phyloP scores from a whole-genome alignment of 805 yeast species.

The Saccharomyces jurei region DNA sequence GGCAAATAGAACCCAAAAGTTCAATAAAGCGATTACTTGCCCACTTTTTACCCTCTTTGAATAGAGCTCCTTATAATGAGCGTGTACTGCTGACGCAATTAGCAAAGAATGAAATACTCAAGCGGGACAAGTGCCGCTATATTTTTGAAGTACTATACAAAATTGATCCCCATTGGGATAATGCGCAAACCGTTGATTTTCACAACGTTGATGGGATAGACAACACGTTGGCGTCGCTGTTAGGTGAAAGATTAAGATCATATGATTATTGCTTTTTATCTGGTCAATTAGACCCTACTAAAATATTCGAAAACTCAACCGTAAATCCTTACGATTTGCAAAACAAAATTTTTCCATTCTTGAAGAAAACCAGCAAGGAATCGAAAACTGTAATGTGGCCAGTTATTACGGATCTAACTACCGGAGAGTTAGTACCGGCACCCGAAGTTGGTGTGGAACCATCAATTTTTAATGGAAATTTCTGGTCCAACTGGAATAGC shows the following conservation, averaged over 20 bases:
- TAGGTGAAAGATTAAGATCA: conserved; percentile 24
- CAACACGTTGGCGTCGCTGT: conserved; percentile 12
- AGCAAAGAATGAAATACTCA: background rate
- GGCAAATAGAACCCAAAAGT: background rate
- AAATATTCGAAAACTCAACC: conserved; percentile 9
- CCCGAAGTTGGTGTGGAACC: conserved; percentile 3
- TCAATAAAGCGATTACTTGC: background rate
- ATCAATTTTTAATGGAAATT: conserved; percentile 11
- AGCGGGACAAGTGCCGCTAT: conserved; percentile 15
- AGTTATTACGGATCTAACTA: conserved; percentile 8
- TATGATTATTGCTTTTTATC: conserved; percentile 24
- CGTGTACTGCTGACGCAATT: background rate
- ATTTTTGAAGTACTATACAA: conserved; percentile 15
- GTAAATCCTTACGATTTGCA: conserved; percentile 11
- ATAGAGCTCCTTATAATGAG: background rate
- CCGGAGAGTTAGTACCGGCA: conserved; percentile 3
- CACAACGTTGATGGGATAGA: conserved; percentile 14
- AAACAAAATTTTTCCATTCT: conserved; percentile 24
- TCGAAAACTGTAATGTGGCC: conserved; percentile 17
- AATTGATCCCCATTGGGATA: conserved; percentile 17
- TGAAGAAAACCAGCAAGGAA: conserved; percentile 5
- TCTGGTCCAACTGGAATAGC: conserved; percentile 22
- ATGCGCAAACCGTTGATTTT: conserved; percentile 10
- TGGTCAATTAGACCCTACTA: conserved; percentile 7
- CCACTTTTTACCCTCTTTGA: background rate